Evolutionary conservation across 2,329 filamentous ascomycete genomes (phyloP), one percentile per base, ranked within the genome.

Genomic region (Curvularia lunata): DNA sequence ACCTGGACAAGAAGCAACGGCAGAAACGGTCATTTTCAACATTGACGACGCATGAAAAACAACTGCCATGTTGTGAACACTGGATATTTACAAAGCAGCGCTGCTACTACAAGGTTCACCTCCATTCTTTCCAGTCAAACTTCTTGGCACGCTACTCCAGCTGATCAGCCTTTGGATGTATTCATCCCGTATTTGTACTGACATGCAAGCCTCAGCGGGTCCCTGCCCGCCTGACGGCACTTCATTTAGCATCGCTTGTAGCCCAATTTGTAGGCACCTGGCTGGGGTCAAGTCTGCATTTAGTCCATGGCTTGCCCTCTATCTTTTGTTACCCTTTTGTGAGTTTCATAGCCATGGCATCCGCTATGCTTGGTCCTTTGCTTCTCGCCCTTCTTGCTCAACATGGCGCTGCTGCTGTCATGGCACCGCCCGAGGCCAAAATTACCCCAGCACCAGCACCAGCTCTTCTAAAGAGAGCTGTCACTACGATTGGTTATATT

Each of bases 401-500:
- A 21, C 21, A 43, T 52, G 52, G 47, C n/a, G 34, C 21, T 13
- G 54, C 52, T 25, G 60, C 51, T 28, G 48, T 61, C 30, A 48
- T 61, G 34, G 27, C 43, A 18, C 52, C 61, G 12, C 58, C 52
- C 1, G 54, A 49, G 23, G 54, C 58, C 12, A 54, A 49, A 23
- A 49, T 59, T 21, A 63, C 61, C 12, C 19, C 58, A 30, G 54
- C 55, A 38, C 58, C 58, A 13, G 27, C 27, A 38, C 58, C 58
- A 13, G 27, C 27, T 30, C 21, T 63, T 5, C 34, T 54, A 1
- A 38, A 19, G 16, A 51, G 61, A 32, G 58, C 47, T 19, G 42
- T 61, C 23, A 63, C 61, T 18, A 63, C 58, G 19, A 45, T 61
- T 6, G 61, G 61, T 23, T 63, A 59, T 8, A 47, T 56, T 7